phyloP scores from a whole-genome alignment of 257 asterid genomes.

The Dorcoceras hygrometricum region DNA sequence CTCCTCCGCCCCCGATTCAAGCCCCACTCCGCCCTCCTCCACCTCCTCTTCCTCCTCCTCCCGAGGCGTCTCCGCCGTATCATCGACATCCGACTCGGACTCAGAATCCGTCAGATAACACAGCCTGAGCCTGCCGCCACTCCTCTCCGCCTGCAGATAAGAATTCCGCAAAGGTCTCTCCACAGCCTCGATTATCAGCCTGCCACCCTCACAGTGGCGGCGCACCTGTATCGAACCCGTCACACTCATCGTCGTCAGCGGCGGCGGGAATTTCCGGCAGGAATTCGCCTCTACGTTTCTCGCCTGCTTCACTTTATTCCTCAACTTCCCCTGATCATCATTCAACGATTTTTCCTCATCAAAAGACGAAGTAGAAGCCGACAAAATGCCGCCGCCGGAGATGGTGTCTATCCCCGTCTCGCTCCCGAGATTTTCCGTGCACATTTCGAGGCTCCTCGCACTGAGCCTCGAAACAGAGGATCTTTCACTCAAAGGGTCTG shows the following conservation, averaged over 20 bases:
- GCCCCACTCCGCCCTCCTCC: slow-evolving; percentile 26
- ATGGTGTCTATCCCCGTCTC: slow-evolving; percentile 63
- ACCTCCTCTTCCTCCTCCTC: slow-evolving; percentile 23
- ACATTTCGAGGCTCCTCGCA: slow-evolving; percentile 55
- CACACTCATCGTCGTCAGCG: slow-evolving; percentile 75
- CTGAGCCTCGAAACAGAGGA: slow-evolving; percentile 40
- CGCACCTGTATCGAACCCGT: slow-evolving; percentile 49
- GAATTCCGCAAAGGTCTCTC: slow-evolving; percentile 49
- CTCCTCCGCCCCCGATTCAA: slow-evolving; percentile 32
- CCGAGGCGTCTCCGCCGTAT: slow-evolving; percentile 24
- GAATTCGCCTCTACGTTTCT: neutral
- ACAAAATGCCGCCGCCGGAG: slow-evolving; percentile 45
- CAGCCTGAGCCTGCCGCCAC: slow-evolving; percentile 72
- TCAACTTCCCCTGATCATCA: neutral
- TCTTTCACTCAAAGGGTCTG: slow-evolving; percentile 30
- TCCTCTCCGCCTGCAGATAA: slow-evolving; percentile 61
- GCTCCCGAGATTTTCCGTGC: slow-evolving; percentile 81
- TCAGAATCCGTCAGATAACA: slow-evolving; percentile 25
- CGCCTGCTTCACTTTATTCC: neutral
- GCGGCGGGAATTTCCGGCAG: slow-evolving; percentile 70
- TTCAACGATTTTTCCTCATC: neutral
- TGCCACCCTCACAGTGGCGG: slow-evolving; percentile 59
- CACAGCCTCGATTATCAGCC: slow-evolving; percentile 67
- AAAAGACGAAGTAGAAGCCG: slow-evolving; percentile 21
- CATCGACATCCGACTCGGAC: neutral